Conservation (phyloP, 2,329 filamentous ascomycete genomes). For the Sporothrix pallida region DNA sequence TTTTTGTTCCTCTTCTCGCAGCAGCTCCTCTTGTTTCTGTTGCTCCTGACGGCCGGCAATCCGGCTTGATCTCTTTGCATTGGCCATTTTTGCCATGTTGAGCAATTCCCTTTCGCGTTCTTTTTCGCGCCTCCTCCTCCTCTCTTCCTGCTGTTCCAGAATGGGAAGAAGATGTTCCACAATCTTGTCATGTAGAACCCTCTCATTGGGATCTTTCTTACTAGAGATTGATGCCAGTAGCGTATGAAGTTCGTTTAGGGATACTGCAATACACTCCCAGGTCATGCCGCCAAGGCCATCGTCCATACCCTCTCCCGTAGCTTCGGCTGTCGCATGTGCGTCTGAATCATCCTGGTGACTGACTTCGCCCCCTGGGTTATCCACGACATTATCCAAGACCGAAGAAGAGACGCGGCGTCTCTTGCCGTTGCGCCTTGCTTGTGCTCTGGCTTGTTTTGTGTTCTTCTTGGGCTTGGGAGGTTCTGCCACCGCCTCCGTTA, state of each 20-base stretch:
- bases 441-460: slow-evolving; percentile 68
- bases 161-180: slow-evolving; percentile 81
- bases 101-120: slow-evolving; percentile 78
- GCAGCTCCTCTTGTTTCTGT: slow-evolving; percentile 74
- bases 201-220: slow-evolving; percentile 84
- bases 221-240: slow-evolving; percentile 75
- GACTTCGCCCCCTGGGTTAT: slow-evolving; percentile 47
- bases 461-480: slow-evolving; percentile 67
- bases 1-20: slow-evolving; percentile 72
- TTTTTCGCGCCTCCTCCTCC: slow-evolving; percentile 71
- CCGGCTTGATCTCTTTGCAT: slow-evolving; percentile 89
- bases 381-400: slow-evolving; percentile 45
- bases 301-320: slow-evolving; percentile 46
- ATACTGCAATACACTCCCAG: slow-evolving; percentile 92
- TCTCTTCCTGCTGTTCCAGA: slow-evolving; percentile 77
- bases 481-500: slow-evolving; percentile 74
- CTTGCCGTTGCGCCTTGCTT: slow-evolving; percentile 73
- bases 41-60: slow-evolving; percentile 82
- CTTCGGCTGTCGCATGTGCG: slow-evolving; percentile 44
- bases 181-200: slow-evolving; percentile 72
- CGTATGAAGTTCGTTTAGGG: slow-evolving; percentile 73
- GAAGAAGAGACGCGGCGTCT: slow-evolving; percentile 64
- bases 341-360: slow-evolving; percentile 39
- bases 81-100: slow-evolving; percentile 84
- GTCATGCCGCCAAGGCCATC: slow-evolving; percentile 75